phyloP scores from a whole-genome alignment of 2,329 filamentous ascomycete species.

The Neocucurbitaria cava region DNA sequence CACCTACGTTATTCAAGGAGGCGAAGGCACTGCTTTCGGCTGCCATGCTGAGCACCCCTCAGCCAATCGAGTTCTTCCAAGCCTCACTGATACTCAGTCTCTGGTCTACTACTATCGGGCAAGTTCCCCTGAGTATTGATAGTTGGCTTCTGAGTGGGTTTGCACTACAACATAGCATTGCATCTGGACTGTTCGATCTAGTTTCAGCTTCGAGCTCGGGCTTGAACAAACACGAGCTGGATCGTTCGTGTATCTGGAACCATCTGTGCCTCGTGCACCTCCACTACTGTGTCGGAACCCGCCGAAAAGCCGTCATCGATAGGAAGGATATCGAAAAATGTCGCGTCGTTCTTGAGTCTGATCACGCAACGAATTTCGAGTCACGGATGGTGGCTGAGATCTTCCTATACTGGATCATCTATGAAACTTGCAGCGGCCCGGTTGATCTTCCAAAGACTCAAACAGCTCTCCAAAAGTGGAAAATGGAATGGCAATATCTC shows the following conservation, averaged over 20 bases:
- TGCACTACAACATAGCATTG: conserved; percentile 52
- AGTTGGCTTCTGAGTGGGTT: conserved; percentile 56
- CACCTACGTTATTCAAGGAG: conserved; percentile 49
- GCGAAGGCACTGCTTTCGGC: conserved; percentile 39
- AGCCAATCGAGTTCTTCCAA: conserved; percentile 54
- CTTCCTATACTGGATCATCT: conserved; percentile 56
- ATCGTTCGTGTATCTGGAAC: conserved; percentile 51
- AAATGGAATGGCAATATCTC: conserved; percentile 49
- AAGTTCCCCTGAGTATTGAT: conserved; percentile 54
- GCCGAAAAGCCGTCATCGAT: conserved; percentile 48
- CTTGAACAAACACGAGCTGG: neutral
- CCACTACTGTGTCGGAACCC: conserved; percentile 56
- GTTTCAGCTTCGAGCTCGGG: neutral
- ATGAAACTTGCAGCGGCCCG: conserved; percentile 43
- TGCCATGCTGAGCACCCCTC: conserved; percentile 47
- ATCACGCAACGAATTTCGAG: conserved; percentile 54
- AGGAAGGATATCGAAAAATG: conserved; percentile 49
- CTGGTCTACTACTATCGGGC: conserved; percentile 57
- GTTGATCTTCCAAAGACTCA: conserved; percentile 47
- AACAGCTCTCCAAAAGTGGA: conserved; percentile 48
- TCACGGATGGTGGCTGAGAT: conserved; percentile 57
- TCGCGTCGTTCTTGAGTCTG: conserved; percentile 46
- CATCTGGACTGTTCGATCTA: conserved; percentile 45
- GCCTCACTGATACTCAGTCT: conserved; percentile 52
- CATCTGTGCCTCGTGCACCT: conserved; percentile 54